phyloP scores from a whole-genome alignment of 2,329 filamentous ascomycete genomes.

The Sporothrix brasiliensis region DNA sequence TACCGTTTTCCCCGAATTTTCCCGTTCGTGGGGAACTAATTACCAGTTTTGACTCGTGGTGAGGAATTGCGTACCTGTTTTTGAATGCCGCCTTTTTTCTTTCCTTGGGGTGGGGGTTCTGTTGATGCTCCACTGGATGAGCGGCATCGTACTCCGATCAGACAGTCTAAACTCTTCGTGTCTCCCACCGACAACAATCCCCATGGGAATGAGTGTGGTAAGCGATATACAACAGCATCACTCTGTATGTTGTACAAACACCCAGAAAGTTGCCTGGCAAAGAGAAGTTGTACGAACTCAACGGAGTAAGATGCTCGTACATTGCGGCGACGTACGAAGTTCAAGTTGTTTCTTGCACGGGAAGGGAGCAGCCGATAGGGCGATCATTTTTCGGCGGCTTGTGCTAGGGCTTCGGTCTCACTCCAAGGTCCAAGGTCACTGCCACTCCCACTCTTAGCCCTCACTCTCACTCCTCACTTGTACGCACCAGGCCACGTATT shows the following conservation, averaged over 20 bases:
- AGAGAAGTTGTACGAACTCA: neutral
- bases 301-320: neutral
- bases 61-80: neutral
- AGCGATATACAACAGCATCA: no score
- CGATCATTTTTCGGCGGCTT: slow-evolving; percentile 14
- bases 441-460: neutral
- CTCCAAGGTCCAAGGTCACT: no score
- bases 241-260: neutral
- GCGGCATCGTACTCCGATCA: no score
- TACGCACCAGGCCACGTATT: neutral
- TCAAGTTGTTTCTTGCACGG: no score
- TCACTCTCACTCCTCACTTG: neutral
- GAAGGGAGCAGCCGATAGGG: slow-evolving; percentile 11
- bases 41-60: neutral
- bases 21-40: slow-evolving; percentile 27
- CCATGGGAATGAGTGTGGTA: no score
- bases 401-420: neutral
- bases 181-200: no score
- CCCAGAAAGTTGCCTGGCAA: neutral
- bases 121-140: no score
- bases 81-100: no score
- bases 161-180: neutral
- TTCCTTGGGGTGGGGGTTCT: no score
- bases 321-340: neutral
- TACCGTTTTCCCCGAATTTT: slow-evolving; percentile 26